Conservation (phyloP, 805 yeast species). For the Candida lessepsii region DNA sequence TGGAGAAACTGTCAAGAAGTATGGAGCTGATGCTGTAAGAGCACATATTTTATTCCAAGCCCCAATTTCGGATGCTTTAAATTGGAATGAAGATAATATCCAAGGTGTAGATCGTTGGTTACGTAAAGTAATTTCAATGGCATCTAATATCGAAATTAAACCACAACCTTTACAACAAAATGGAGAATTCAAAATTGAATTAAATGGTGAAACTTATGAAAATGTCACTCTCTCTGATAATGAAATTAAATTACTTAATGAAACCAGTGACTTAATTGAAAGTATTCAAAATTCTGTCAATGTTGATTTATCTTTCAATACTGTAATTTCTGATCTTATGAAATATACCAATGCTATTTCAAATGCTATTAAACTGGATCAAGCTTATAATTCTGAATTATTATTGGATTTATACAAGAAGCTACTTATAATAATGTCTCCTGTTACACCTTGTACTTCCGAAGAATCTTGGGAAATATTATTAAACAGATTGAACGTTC, state of each 20-base stretch:
- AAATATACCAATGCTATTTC: conserved; percentile 60
- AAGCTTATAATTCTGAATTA: conserved; percentile 36
- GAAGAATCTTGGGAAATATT: conserved; percentile 79
- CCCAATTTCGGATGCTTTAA: conserved; percentile 74
- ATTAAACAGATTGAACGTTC: conserved; percentile 12
- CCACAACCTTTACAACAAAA: background rate
- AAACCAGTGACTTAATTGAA: conserved; percentile 45
- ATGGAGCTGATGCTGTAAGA: conserved; percentile 93
- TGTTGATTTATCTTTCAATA: conserved; percentile 65
- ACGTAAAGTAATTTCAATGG: conserved; percentile 47
- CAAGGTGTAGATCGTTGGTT: conserved; percentile 90
- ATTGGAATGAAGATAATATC: conserved; percentile 89
- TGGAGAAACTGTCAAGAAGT: conserved; percentile 60
- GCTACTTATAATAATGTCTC: conserved; percentile 64
- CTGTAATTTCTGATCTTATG: conserved; percentile 88
- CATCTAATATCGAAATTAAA: conserved; percentile 16
- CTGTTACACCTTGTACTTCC: conserved; percentile 76
- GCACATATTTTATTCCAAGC: conserved; percentile 94
- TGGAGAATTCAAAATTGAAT: conserved; percentile 14
- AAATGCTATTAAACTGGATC: conserved; percentile 31
- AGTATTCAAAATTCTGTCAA: conserved; percentile 61
- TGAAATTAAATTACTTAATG: conserved; percentile 61
- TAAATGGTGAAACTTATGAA: conserved; percentile 19
- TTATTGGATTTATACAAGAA: conserved; percentile 49
- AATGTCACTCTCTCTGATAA: conserved; percentile 30